Percentiles rank a stretch among this genome's conserved stretches.
Evolutionary conservation across 331 rosid genomes (phyloP).

Genomic region (Acacia pycnantha): DNA sequence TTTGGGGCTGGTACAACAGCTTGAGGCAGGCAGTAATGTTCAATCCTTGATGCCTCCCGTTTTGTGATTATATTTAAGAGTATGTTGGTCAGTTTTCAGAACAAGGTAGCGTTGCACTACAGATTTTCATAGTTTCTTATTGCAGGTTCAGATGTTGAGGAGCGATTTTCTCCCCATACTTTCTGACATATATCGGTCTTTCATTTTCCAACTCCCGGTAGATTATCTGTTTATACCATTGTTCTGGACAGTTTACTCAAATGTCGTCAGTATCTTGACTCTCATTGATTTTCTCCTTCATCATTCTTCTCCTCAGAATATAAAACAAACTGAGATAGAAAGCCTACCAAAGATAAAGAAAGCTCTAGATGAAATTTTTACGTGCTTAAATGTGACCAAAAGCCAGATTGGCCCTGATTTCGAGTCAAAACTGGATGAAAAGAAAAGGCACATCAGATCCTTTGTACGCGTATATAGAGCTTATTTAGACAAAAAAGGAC

Average conservation of each 20-base stretch:
- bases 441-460: not conserved
- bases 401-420: slow-evolving; percentile 22
- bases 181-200: not conserved
- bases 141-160: slow-evolving; percentile 32
- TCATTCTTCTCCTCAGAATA: slow-evolving; percentile 2
- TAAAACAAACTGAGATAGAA: not conserved
- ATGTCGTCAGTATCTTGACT: not conserved
- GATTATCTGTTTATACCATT: not conserved
- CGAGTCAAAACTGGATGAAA: not conserved
- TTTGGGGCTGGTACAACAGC: not conserved
- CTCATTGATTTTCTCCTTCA: slow-evolving; percentile 21
- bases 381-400: slow-evolving; percentile 18
- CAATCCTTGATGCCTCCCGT: not conserved
- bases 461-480: not conserved
- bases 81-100: not conserved
- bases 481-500: not conserved
- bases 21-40: not conserved
- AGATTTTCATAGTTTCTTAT: slow-evolving; percentile 4
- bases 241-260: not conserved
- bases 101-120: not conserved
- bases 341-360: not conserved
- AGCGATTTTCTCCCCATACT: not conserved
- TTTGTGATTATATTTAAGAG: not conserved
- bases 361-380: not conserved
- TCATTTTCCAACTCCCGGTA: slow-evolving; percentile 1